Evolutionary conservation across 2,329 filamentous ascomycete species (phyloP).

Genomic region (Biscogniauxia marginata): DNA sequence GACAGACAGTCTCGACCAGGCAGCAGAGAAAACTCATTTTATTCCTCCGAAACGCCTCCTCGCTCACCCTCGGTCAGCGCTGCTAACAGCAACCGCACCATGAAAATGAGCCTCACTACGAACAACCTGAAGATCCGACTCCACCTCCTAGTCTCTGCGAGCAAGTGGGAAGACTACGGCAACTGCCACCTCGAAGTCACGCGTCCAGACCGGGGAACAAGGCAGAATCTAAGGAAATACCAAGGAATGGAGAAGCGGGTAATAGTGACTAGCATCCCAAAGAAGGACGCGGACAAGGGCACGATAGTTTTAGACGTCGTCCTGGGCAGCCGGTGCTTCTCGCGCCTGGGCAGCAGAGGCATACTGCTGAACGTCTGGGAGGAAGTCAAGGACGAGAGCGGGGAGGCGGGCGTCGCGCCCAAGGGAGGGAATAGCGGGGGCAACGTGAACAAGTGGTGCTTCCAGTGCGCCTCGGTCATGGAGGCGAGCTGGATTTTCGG

Average conservation of each 20-base stretch:
- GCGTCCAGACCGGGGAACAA: constrained; percentile 63
- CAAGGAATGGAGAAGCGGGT: constrained; percentile 81
- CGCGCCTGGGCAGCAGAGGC: constrained; percentile 77
- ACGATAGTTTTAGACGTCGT: constrained; percentile 73
- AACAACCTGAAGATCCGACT: constrained; percentile 83
- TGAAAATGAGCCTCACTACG: constrained; percentile 60
- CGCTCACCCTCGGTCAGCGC: constrained; percentile 59
- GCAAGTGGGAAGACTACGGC: constrained; percentile 90
- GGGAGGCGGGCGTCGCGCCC: constrained; percentile 52
- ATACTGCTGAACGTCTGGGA: constrained; percentile 90
- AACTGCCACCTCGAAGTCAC: constrained; percentile 81
- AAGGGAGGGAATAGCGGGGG: constrained; percentile 49
- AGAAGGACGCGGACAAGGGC: constrained; percentile 54
- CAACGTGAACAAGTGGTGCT: constrained; percentile 62
- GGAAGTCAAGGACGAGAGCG: constrained; percentile 64
- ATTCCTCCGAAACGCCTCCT: constrained; percentile 55
- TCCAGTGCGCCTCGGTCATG: constrained; percentile 54
- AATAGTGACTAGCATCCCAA: constrained; percentile 70
- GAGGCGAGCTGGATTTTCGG: constrained; percentile 57
- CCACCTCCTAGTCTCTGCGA: constrained; percentile 72
- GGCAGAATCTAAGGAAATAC: constrained; percentile 57
- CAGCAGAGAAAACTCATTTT: constrained; percentile 57
- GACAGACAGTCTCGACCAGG: constrained; percentile 55
- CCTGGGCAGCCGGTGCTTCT: constrained; percentile 80
- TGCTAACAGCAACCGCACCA: constrained; percentile 44